A percentile compares a stretch with the other conserved stretches of the same genome.
Evolutionary conservation across 148 eudicot genomes (phyloP).

Genomic region (Vaccinium darrowii): DNA sequence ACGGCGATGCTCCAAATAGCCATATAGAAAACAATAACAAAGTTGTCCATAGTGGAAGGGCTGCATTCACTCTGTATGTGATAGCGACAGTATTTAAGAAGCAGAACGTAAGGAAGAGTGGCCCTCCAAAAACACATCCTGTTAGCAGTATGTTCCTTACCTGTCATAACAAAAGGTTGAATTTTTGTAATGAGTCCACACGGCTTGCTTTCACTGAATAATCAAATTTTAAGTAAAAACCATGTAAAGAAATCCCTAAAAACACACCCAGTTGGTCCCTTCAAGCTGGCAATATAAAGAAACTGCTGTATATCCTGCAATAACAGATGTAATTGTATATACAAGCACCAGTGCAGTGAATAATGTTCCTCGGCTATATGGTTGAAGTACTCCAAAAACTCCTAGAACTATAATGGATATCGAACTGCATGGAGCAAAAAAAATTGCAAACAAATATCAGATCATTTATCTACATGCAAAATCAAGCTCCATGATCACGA

Average conservation of each 20-base stretch:
- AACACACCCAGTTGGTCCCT: constrained; percentile 33
- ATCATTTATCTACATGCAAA: neutral
- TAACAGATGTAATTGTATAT: constrained; percentile 21
- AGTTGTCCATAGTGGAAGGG: constrained; percentile 33
- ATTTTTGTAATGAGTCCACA: neutral
- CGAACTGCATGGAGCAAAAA: constrained; percentile 13
- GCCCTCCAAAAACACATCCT: constrained; percentile 35
- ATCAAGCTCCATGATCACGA: neutral
- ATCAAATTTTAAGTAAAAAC: constrained; percentile 7
- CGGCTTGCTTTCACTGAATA: neutral
- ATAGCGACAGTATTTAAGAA: constrained; percentile 37
- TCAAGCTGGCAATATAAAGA: constrained; percentile 24
- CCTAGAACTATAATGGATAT: constrained; percentile 15
- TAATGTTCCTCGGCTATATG: constrained; percentile 26
- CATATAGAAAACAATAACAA: constrained; percentile 29
- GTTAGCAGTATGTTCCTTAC: constrained; percentile 32
- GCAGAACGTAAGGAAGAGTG: constrained; percentile 32
- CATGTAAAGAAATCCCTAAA: neutral
- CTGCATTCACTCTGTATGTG: constrained; percentile 28
- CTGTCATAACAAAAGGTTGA: constrained; percentile 12
- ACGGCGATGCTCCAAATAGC: constrained; percentile 32
- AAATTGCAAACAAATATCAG: neutral
- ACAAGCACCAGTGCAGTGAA: constrained; percentile 17
- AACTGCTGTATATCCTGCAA: constrained; percentile 27
- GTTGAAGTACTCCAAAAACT: constrained; percentile 22